Base-by-base conservation (phyloP, 441 rosid species). In the Gossypium aridum region DNA sequence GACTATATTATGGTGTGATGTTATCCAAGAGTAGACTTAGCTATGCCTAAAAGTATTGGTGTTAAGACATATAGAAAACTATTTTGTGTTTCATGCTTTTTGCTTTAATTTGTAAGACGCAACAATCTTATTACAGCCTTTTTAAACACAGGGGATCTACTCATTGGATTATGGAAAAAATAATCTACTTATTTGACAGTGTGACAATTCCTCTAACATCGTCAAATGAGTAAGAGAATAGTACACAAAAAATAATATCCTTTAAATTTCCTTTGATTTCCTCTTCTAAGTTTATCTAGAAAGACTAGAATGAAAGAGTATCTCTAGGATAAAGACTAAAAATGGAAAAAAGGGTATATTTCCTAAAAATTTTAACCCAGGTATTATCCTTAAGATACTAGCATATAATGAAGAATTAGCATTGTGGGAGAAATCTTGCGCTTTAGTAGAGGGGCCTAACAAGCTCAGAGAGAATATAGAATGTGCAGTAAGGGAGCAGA, bases 251-350 rank as follows among this genome's bases (percentile, higher is more conserved):
- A 63, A 63, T 63, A 25, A 70, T 19, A 70, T 54, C 47, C 73
- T 8, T 53, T 22, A 31, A 70, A 23, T 53, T 17, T 67, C 63
- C 17, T 55, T 55, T 69, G 25, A 28, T 70, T 47, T 68, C 43
- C 7, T 68, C 72, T 25, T 70, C 13, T 31, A 53, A 55, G 74
- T 55, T 53, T 70, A 70, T 54, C 74, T 26, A 55, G 39, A 55
- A 31, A 12, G 28, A 55, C 16, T 3, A 10, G n/a, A 28, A 55
- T 22, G 19, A 70, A 17, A 19, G 2, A 70, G 19, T 54, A 16
- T 55, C 61, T 70, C 64, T 70, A 59, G 59, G 56, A 61, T 25
- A 61, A 49, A 47, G 74, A 60, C 3, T 45, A 7, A 5, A 61
- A 47, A 45, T 47, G 57, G 68, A 6, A 34, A 23, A 72, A 47